Evolutionary conservation across 176 grass and related monocot species (phyloP), one percentile per base, ranked within the genome.

Genomic region (Cenchrus purpureus): DNA sequence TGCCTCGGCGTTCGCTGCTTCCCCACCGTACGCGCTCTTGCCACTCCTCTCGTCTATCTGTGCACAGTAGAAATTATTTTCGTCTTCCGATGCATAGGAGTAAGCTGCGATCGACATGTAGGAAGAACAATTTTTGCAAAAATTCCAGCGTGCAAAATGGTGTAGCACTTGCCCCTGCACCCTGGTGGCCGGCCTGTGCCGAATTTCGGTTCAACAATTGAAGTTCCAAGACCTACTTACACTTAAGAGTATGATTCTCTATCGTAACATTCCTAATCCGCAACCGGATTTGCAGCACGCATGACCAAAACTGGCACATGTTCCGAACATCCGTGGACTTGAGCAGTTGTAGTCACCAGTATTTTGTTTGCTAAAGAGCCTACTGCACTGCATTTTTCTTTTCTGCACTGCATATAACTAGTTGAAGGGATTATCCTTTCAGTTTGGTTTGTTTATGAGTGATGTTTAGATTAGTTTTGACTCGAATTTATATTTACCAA

Each of bases 1-100:
- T 92, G 79, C 89, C 97, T 96, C 71, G 90, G 93, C 59, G 88
- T 99, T 84, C 93, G 97, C 28, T 94, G 97, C 88, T 99, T 96
- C 81, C 97, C 97, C 22, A 91, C 83, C 64, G 97, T 99, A 91
- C 65, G 65, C 14, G 3, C 1, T 31, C 4, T 46, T 46, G 14
- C 8, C 16, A 59, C 31, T 65, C 63, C 45, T 7, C 31, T 31
- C 19, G 12, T 15, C 8, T 50, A 4, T 31, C 6, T 8, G 17
- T 8, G 4, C 20, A n/a, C 20, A 22, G 20, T 1, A 49, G 6
- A 1, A 4, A 16, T 51, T 70, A 40, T 2, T 63, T 1, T 55
- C n/a, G 28, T 52, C 40, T 20, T 58, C 59, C 10, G 28, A 45
- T 64, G 54, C 16, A 3, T 78, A 10, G 67, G 17, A 13, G 6